Base-by-base conservation (phyloP, 1,284 basidiomycete species). In the Malassezia equina region DNA sequence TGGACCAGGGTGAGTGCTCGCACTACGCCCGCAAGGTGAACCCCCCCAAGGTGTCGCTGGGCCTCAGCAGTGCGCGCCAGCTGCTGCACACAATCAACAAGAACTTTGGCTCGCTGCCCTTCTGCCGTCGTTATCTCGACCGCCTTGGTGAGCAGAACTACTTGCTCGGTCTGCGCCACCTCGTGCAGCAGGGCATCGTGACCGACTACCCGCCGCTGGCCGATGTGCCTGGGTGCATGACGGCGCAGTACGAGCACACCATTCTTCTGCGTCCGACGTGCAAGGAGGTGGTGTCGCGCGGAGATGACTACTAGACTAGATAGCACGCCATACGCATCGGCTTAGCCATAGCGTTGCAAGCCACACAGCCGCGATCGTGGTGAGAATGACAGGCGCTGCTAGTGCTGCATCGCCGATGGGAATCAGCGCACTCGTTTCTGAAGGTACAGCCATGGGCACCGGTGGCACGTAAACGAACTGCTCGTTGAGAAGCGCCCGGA, bases 91-190 rank as follows among this genome's bases (percentile, higher is more conserved):
- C 84, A 4, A 96, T 99, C 77, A 86, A 89, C 73, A 86, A 84
- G 75, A 85, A 89, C 76, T 99, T 98, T 76, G 91, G 90, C 42
- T 91, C 90, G 3, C 77, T 99, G 53, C 93, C 94, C 4, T 99
- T 90, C 78, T 98, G 93, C 76, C 81, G 93, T 60, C 80, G 94
- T 54, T 98, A 98, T 76, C 81, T 98, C 29, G 94, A 74, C 50
- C 58, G 71, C 4, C 78, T 81, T 2, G 94, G 94, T n/a, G 91
- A 96, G 79, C 88, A 84, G 78, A 90, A 87, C 76, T 95, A 99
- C 73, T 78, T 96, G 31, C 79, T 95, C 29, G 94, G 70, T 47
- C 79, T 95, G 52, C 91, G 91, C 70, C 83, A 93, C 63, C 79
- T 98, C 17, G 91, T 98, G 17, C 78, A 81, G 51, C 84, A 90